Percentiles rank a stretch among this genome's conserved stretches.
Conservation (phyloP, 148 eudicot species). For the Spergularia marina region DNA sequence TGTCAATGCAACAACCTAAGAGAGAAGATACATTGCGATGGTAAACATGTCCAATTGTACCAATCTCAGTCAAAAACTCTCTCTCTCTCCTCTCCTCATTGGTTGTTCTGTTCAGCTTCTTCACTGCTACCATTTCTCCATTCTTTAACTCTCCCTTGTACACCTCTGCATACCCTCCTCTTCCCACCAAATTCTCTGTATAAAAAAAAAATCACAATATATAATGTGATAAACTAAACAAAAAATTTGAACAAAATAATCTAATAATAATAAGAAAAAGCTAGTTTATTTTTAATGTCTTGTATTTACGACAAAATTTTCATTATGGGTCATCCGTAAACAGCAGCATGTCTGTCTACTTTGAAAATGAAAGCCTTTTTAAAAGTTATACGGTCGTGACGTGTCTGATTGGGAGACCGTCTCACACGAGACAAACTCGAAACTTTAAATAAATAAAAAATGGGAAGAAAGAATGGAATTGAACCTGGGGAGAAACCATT, state of each 20-base stretch:
- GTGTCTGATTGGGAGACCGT: neutral
- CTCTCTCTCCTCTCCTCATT: slow-evolving; percentile 79
- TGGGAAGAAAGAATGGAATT: neutral
- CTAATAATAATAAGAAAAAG: too few relatives aligned
- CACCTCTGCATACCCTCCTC: slow-evolving; percentile 93
- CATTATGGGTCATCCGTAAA: too few relatives aligned
- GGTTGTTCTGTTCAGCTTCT: slow-evolving; percentile 51
- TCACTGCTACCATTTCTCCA: slow-evolving; percentile 84
- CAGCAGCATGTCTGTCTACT: too few relatives aligned
- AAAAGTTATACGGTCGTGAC: too few relatives aligned
- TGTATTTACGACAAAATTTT: too few relatives aligned
- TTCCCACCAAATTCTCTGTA: slow-evolving; percentile 87
- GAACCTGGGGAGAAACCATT: slow-evolving; percentile 72
- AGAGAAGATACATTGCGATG: slow-evolving; percentile 86
- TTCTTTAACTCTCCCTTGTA: slow-evolving; percentile 58
- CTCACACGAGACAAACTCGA: neutral
- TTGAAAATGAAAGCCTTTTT: too few relatives aligned
- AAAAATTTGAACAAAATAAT: too few relatives aligned
- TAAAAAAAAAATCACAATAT: neutral
- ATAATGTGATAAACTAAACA: too few relatives aligned
- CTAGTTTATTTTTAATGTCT: too few relatives aligned
- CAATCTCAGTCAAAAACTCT: slow-evolving; percentile 90
- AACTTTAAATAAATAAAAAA: neutral
- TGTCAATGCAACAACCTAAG: slow-evolving; percentile 82
- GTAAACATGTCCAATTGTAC: slow-evolving; percentile 81